Evolutionary conservation across 2,329 filamentous ascomycete genomes (phyloP), one percentile per base, ranked within the genome.

Genomic region (Zalaria sp.): DNA sequence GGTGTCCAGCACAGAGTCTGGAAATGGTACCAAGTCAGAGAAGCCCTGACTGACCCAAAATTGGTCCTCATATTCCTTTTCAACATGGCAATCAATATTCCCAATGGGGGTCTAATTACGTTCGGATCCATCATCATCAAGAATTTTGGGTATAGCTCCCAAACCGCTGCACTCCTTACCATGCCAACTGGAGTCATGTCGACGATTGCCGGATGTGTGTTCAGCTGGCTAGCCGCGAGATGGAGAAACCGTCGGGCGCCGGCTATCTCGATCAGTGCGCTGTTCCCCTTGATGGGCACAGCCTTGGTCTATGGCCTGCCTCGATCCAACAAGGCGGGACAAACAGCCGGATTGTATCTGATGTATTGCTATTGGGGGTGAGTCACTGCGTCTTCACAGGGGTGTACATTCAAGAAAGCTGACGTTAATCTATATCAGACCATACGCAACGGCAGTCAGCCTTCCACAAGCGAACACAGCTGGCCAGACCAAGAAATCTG

Each of bases 391-490:
- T 42, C 67, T 18, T 18, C 18, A 18, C 18, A 18, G 18, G 18
- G 2, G 18, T 18, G 18, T 18, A 18, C 18, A 18, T 18, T 18
- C 18, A 18, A 18, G 18, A 18, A 18, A 18, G 18, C 67, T 36
- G 72, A 64, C 0, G 61, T 69, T 0, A 55, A 78, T 2, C 60
- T 79, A 1, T 65, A 67, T 1, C 73, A 0, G 78, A 77, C 51
- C 77, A 75, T 43, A 60, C 77, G 40, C 73, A 76, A 34, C 77
- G 72, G 0, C 67, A 77, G 5, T 77, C 47, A 71, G 72, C 0
- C 78, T 73, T 73, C 73, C 71, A 2, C 65, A 71, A 2, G 72
- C 75, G 46, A 79, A 80, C 47, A 79, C 79, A 0, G 79, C 73
- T 0, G 79, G 79, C 1, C 77, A 83, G 52, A 83, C 79, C 0